These are phyloP conservation scores for Candida argentea DNA, from an alignment of 805 yeast species.

Conservation along the genomic window DNA sequence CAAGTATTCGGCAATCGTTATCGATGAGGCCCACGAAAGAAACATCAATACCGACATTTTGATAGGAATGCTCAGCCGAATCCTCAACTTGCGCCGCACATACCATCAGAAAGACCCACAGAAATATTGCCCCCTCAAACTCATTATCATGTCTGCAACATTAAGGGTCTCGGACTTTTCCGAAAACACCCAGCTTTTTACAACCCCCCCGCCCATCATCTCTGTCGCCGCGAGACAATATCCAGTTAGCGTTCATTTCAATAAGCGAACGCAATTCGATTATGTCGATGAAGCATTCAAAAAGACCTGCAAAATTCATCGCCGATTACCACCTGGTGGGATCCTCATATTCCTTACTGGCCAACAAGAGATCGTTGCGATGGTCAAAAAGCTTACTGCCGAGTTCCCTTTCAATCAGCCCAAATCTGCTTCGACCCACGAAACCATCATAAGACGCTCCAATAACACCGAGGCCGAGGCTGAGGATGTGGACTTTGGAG, in stretches of 20 bases:
- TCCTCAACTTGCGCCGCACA: slow-evolving; percentile 58
- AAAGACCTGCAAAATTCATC: slow-evolving; percentile 82
- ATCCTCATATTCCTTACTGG: slow-evolving; percentile 89
- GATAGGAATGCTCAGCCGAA: slow-evolving; percentile 89
- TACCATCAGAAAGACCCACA: slow-evolving; percentile 38
- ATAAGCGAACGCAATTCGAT: slow-evolving; percentile 63
- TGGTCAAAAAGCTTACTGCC: slow-evolving; percentile 58
- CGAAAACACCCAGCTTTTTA: slow-evolving; percentile 63
- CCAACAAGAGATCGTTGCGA: slow-evolving; percentile 75
- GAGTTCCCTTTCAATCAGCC: slow-evolving; percentile 49
- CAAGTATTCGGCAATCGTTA: slow-evolving; percentile 77
- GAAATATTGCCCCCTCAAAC: slow-evolving; percentile 53
- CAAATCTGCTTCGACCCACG: slow-evolving; percentile 15
- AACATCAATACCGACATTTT: slow-evolving; percentile 92
- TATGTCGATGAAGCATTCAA: slow-evolving; percentile 80
- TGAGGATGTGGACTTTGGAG: slow-evolving; percentile 78
- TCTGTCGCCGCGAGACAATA: slow-evolving; percentile 89
- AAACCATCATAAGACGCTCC: slow-evolving; percentile 29
- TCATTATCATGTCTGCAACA: slow-evolving; percentile 96
- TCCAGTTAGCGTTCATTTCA: slow-evolving; percentile 89
- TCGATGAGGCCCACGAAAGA: slow-evolving; percentile 98
- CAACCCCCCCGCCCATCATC: slow-evolving; percentile 72
- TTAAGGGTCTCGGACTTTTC: slow-evolving; percentile 88
- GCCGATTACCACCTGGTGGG: slow-evolving; percentile 84
- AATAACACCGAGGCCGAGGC: slow-evolving; percentile 67